Evolutionary conservation across 768 basidiomycete genomes (phyloP).

Genomic region (Tubosaeta brunneosetosa): DNA sequence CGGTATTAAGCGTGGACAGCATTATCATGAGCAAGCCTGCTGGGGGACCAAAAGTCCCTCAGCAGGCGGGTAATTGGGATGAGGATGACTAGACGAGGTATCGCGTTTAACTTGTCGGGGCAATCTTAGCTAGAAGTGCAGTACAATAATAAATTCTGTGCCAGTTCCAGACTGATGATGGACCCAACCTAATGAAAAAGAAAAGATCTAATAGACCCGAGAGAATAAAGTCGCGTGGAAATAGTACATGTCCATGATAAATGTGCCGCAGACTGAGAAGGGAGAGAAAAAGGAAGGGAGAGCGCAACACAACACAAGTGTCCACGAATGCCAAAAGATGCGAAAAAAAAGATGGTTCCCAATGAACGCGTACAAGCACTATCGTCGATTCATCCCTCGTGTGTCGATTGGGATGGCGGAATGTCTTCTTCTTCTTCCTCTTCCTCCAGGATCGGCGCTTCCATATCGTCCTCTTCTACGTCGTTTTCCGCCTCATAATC

Average conservation of each 20-base stretch:
- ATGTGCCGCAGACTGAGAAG: slow-evolving; percentile 16
- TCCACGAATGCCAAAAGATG: slow-evolving; percentile 14
- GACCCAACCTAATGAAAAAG: slow-evolving; percentile 10
- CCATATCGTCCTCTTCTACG: slow-evolving; percentile 62
- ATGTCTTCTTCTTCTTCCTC: slow-evolving; percentile 50
- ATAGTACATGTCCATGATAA: slow-evolving; percentile 34
- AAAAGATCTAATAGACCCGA: slow-evolving; percentile 6
- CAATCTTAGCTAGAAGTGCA: slow-evolving; percentile 16
- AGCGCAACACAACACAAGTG: slow-evolving; percentile 23
- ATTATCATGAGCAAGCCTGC: slow-evolving; percentile 98
- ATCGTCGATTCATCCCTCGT: slow-evolving; percentile 13
- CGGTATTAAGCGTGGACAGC: slow-evolving; percentile 91
- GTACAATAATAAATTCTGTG: slow-evolving; percentile 27
- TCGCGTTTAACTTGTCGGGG: slow-evolving; percentile 9
- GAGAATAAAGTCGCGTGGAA: slow-evolving; percentile 6
- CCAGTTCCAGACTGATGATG: slow-evolving; percentile 19
- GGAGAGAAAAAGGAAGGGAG: not conserved
- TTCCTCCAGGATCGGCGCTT: slow-evolving; percentile 64
- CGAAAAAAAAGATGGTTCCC: slow-evolving; percentile 5
- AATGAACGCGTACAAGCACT: slow-evolving; percentile 8
- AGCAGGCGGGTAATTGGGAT: slow-evolving; percentile 86
- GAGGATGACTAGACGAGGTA: slow-evolving; percentile 46
- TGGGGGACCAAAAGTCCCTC: slow-evolving; percentile 82
- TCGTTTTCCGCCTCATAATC: slow-evolving; percentile 50
- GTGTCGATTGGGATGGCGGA: slow-evolving; percentile 23